A percentile compares a stretch with the other conserved stretches of the same genome.
Conservation (phyloP, 306 rosid species). For the Begonia masoniana region DNA sequence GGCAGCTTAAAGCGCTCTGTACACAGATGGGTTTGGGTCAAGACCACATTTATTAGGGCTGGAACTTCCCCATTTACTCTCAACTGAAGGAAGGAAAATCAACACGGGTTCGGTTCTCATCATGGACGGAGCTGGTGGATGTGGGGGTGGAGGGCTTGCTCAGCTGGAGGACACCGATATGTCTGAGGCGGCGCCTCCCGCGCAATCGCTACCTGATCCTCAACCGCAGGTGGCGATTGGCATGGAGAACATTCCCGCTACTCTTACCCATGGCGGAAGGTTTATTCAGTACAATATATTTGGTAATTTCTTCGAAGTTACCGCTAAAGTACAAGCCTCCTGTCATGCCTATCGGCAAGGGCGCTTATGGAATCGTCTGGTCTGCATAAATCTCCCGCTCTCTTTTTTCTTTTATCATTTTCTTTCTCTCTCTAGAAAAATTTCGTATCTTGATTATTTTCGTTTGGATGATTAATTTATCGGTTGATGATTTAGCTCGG, state of each 20-base stretch:
- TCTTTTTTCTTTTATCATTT: not conserved
- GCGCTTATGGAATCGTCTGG: constrained; percentile 99
- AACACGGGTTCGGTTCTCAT: no score
- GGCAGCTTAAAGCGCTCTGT: no score
- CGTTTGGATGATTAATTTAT: not conserved
- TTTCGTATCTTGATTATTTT: not conserved
- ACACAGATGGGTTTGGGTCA: no score
- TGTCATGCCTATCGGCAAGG: constrained; percentile 95
- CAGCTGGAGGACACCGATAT: constrained; percentile 57
- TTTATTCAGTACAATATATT: constrained; percentile 90
- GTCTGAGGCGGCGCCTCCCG: constrained; percentile 50
- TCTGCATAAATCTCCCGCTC: constrained; percentile 7
- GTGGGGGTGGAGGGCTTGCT: constrained; percentile 26
- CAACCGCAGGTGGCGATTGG: constrained; percentile 26
- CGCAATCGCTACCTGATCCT: constrained; percentile 11
- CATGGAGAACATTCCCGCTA: constrained; percentile 75
- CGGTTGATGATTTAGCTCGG: constrained; percentile 31
- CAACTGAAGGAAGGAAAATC: no score
- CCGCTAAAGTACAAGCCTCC: constrained; percentile 94
- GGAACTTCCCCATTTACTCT: no score
- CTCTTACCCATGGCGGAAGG: constrained; percentile 82
- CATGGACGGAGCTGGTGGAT: not conserved
- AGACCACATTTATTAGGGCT: no score
- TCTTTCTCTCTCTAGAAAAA: no score
- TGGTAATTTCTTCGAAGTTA: constrained; percentile 83